Percentiles rank a stretch among this genome's conserved stretches.
phyloP scores from a whole-genome alignment of 2,329 filamentous ascomycete species.

The Diaporthe aspalathi region DNA sequence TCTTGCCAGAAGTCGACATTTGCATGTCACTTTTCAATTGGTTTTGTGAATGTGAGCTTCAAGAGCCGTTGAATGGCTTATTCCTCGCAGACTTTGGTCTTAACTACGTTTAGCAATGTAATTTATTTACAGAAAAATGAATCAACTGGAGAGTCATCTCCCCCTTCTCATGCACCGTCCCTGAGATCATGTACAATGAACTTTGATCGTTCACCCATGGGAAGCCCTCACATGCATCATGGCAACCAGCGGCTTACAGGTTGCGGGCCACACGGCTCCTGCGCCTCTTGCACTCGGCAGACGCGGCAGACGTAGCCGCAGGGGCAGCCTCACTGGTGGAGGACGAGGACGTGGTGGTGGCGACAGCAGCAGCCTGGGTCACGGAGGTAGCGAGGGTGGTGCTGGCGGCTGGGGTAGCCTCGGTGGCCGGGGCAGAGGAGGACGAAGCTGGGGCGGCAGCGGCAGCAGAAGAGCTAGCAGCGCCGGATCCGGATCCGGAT shows the following conservation, averaged over 20 bases:
- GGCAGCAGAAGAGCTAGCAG: slow-evolving; percentile 1
- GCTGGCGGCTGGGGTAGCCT: background rate
- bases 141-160: slow-evolving; percentile 6
- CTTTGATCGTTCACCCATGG: background rate
- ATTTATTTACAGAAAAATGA: slow-evolving; percentile 27
- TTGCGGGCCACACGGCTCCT: background rate
- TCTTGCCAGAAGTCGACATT: background rate
- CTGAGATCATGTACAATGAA: slow-evolving; percentile 12
- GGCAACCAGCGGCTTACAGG: background rate
- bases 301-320: background rate
- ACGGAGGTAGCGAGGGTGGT: slow-evolving; percentile 19
- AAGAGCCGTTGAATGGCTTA: no score
- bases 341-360: background rate
- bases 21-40: background rate
- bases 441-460: background rate
- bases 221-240: background rate
- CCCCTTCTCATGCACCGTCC: background rate
- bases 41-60: background rate
- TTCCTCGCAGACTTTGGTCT: background rate
- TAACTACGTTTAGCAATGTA: slow-evolving; percentile 24
- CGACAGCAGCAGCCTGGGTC: slow-evolving; percentile 21
- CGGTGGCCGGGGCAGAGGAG: background rate
- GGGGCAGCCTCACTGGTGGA: slow-evolving; percentile 7
- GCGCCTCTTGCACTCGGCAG: slow-evolving; percentile 30
- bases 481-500: background rate